These are phyloP conservation scores for Physaria fendleri DNA, from an alignment of 345 rosid species.

Conservation along the genomic window DNA sequence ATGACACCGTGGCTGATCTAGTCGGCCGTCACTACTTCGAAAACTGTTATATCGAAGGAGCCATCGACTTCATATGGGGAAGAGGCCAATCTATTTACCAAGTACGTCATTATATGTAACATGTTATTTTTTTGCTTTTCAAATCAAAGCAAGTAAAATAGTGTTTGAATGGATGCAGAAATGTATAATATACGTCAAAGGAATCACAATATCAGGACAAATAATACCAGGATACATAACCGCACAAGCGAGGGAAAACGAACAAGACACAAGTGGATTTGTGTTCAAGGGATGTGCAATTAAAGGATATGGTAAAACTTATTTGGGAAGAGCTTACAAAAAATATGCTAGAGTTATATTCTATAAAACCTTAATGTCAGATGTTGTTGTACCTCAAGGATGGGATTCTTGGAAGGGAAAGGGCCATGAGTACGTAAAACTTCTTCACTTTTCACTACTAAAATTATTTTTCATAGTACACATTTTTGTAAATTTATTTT, in stretches of 20 bases:
- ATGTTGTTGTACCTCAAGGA: slow-evolving; percentile 22
- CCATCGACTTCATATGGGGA: slow-evolving; percentile 41
- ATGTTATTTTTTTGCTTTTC: too few species aligned
- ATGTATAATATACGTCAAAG: neutral
- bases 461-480: too few species aligned
- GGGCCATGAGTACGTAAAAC: too few species aligned
- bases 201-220: neutral
- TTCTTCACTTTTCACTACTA: too few species aligned
- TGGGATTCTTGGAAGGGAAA: slow-evolving; percentile 45
- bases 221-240: slow-evolving; percentile 28
- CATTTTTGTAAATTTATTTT: too few species aligned
- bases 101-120: too few species aligned
- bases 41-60: slow-evolving; percentile 35
- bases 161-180: neutral
- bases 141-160: too few species aligned
- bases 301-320: slow-evolving; percentile 18
- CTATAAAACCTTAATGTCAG: slow-evolving; percentile 1
- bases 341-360: slow-evolving; percentile 28
- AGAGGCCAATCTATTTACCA: slow-evolving; percentile 32
- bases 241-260: slow-evolving; percentile 28
- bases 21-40: slow-evolving; percentile 32
- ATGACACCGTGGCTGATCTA: slow-evolving; percentile 35
- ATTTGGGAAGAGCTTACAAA: slow-evolving; percentile 36
- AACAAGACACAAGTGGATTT: slow-evolving; percentile 14
- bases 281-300: slow-evolving; percentile 22